These are phyloP conservation scores for Phallus indusiatus DNA, from an alignment of 768 basidiomycete genomes.

Conservation along the genomic window DNA sequence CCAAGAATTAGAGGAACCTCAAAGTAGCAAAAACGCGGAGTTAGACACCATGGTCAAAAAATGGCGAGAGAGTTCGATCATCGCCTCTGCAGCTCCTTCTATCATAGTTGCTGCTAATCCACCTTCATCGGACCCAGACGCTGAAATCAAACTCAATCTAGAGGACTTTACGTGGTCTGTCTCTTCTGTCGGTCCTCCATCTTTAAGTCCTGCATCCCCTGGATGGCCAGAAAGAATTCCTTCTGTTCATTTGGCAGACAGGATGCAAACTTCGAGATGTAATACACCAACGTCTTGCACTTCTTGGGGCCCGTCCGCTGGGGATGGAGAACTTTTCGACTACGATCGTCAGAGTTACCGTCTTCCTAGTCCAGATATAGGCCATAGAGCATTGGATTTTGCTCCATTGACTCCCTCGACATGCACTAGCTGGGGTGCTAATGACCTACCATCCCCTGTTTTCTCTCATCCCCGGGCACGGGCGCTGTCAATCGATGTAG, in stretches of 20 bases:
- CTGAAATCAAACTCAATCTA: constrained; percentile 39
- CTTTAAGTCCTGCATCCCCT: constrained; percentile 28
- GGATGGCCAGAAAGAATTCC: constrained; percentile 45
- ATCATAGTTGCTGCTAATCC: constrained; percentile 46
- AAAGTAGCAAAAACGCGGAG: constrained; percentile 38
- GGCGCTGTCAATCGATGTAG: constrained; percentile 21
- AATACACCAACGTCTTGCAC: constrained; percentile 27
- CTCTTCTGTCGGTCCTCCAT: constrained; percentile 55
- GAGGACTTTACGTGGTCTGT: constrained; percentile 65
- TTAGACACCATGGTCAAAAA: constrained; percentile 50
- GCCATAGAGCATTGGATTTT: constrained; percentile 8
- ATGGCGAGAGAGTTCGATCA: constrained; percentile 50
- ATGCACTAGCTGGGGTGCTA: constrained; percentile 18
- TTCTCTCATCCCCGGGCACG: constrained; percentile 13
- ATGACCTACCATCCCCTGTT: constrained; percentile 12
- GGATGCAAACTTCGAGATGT: constrained; percentile 39
- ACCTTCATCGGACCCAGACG: constrained; percentile 23
- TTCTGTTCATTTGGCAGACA: constrained; percentile 4
- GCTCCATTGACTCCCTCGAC: constrained; percentile 13
- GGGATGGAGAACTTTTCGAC: background rate
- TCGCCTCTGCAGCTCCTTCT: constrained; percentile 30
- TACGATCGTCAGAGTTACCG: constrained; percentile 24
- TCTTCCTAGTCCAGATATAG: constrained; percentile 45
- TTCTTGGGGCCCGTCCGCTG: background rate
- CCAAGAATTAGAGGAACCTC: constrained; percentile 46